Base-by-base conservation (phyloP, 129 eudicot species). In the Erigeron canadensis region DNA sequence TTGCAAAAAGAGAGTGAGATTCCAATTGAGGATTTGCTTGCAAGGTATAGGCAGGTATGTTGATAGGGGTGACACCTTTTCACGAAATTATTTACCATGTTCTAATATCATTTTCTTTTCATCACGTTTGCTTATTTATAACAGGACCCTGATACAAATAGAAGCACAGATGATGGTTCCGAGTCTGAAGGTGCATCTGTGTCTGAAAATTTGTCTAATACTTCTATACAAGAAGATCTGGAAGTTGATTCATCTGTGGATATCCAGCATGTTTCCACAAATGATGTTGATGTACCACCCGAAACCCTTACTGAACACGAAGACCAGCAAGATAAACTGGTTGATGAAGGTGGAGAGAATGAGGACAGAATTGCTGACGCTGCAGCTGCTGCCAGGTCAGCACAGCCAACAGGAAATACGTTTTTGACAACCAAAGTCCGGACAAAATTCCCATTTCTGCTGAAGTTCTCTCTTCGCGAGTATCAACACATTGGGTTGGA, bases 401-500 rank as follows among this genome's bases (percentile, higher is more conserved):
- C 99, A 42, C 99, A 95, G 46, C 99, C 99, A 44, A 95, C 99
- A 2, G 99, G 99, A 39, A 88, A 88, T 56, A 95, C 99, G 18
- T 95, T 95, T 77, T 73, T 83, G 48, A 95, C 99, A 40, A 95
- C 99, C 17, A 95, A 88, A 79, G 97, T 95, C 76, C 82, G 96
- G 5, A 95, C 99, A 38, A 90, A 90, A 75, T 85, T 79, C 66
- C 99, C 99, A 2, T 95, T 95, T 72, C 89, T 95, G 41, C 85
- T 95, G 19, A 95, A 95, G 69, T 88, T 86, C 67, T 87, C 99
- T 63, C 96, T 95, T 43, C 99, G 99, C 38, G 99, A 95, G 71
- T 95, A 95, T 75, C 99, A 95, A 80, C 99, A 95, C 67, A 95
- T 95, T 46, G 99, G 99, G 67, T 70, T 95, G 78, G 99, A 95